Evolutionary conservation across 2,329 filamentous ascomycete species (phyloP).

Genomic region (Lachnellula suecica): DNA sequence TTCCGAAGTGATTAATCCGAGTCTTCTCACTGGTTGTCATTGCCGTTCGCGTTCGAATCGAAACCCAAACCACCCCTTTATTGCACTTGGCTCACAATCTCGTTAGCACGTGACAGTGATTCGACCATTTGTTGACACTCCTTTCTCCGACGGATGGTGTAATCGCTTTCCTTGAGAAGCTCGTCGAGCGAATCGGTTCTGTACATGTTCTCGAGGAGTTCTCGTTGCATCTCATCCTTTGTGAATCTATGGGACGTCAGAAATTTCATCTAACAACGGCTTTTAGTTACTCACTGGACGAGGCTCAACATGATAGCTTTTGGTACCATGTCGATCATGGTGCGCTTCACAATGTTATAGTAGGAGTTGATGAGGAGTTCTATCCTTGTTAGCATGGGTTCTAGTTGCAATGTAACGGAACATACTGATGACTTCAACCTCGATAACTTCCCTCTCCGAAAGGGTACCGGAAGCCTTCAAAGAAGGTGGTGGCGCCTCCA

Average conservation of each 20-base stretch:
- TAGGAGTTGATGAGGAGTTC: conserved; percentile 95
- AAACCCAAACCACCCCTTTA: conserved; percentile 19
- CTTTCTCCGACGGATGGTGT: conserved; percentile 90
- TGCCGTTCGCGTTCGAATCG: conserved; percentile 11
- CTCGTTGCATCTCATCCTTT: conserved; percentile 97
- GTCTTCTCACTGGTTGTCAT: conserved; percentile 8
- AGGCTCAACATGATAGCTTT: conserved; percentile 99
- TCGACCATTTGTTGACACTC: conserved; percentile 99
- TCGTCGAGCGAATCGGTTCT: conserved; percentile 86
- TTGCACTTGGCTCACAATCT: conserved; percentile 83
- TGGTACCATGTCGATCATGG: conserved; percentile 99
- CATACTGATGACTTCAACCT: conserved; percentile 97
- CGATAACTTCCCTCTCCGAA: conserved; percentile 89
- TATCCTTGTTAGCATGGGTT: conserved; percentile 37
- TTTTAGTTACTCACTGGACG: conserved; percentile 70
- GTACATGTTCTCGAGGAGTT: conserved; percentile 98
- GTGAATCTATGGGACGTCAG: conserved; percentile 62
- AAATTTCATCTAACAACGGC: not conserved
- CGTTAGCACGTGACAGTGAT: conserved; percentile 81
- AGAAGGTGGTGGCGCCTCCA: conserved; percentile 91
- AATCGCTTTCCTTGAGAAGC: conserved; percentile 95
- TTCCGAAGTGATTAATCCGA: conserved; percentile 14
- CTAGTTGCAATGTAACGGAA: conserved; percentile 27
- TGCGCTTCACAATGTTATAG: conserved; percentile 96
- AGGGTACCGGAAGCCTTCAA: conserved; percentile 93